Conservation (phyloP, 768 basidiomycete genomes). For the Boletus rubropictus region DNA sequence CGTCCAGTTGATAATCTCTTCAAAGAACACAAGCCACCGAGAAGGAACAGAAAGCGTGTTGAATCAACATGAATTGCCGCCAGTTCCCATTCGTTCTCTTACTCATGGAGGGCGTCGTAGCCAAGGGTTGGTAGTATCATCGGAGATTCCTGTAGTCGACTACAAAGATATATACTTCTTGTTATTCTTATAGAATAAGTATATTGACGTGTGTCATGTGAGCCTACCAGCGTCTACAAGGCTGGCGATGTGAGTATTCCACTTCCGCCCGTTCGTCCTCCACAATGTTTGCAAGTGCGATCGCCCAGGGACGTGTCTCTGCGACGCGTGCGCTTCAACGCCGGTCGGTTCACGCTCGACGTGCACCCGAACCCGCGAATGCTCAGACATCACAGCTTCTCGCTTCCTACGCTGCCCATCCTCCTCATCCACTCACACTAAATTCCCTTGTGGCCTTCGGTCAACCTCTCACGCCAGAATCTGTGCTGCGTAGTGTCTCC, state of each 20-base stretch:
- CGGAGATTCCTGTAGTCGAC: slow-evolving; percentile 16
- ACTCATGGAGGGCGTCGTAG: not conserved
- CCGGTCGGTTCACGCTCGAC: slow-evolving; percentile 28
- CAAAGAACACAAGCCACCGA: slow-evolving; percentile 21
- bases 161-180: slow-evolving; percentile 24
- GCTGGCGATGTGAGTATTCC: not conserved
- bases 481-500: slow-evolving; percentile 66
- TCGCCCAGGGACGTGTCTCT: not conserved
- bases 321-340: slow-evolving; percentile 6
- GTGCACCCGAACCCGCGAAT: slow-evolving; percentile 45
- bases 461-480: slow-evolving; percentile 62
- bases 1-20: not conserved
- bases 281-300: slow-evolving; percentile 5
- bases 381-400: slow-evolving; percentile 55
- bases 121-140: slow-evolving; percentile 5
- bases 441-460: slow-evolving; percentile 71
- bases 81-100: not conserved
- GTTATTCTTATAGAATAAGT: slow-evolving; percentile 16
- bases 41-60: slow-evolving; percentile 20
- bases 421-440: slow-evolving; percentile 66
- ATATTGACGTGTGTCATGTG: slow-evolving; percentile 1
- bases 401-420: slow-evolving; percentile 54
- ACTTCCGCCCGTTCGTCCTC: not conserved
- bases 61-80: slow-evolving; percentile 13
- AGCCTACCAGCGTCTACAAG: not conserved